phyloP scores from a whole-genome alignment of 208 protist genomes.

The Trypanosoma brucei region DNA sequence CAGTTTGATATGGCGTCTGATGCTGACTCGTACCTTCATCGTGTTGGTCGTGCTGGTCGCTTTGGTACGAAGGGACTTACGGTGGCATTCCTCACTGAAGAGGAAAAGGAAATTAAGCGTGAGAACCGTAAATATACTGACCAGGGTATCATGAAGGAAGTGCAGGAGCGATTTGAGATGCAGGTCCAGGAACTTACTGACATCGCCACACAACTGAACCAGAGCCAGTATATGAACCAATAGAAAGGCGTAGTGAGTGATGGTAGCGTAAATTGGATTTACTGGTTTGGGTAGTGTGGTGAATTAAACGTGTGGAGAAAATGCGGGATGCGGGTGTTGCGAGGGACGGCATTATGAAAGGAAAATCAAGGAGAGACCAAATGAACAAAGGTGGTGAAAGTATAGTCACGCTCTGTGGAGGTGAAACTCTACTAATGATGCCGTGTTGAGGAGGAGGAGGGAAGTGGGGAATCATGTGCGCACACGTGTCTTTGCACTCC shows the following conservation, averaged over 20 bases:
- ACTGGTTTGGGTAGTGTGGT: background rate
- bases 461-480: no score
- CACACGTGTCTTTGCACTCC: no score
- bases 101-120: slow-evolving; percentile 90
- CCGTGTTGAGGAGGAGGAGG: no score
- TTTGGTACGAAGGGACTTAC: slow-evolving; percentile 99
- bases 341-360: background rate
- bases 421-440: no score
- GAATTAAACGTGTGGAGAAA: background rate
- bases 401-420: background rate
- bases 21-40: slow-evolving; percentile 97
- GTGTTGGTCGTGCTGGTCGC: slow-evolving; percentile 95
- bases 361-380: slow-evolving; percentile 7
- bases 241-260: slow-evolving; percentile 15
- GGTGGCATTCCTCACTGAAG: slow-evolving; percentile 96
- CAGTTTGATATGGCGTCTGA: slow-evolving; percentile 99
- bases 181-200: slow-evolving; percentile 95
- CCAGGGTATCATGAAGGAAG: slow-evolving; percentile 91
- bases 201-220: slow-evolving; percentile 82
- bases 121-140: slow-evolving; percentile 88
- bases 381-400: background rate
- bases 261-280: background rate
- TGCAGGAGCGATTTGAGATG: slow-evolving; percentile 98
- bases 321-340: background rate
- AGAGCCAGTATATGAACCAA: slow-evolving; percentile 91